Evolutionary conservation across 2,329 filamentous ascomycete genomes (phyloP).

Genomic region (Colletotrichum phormii): DNA sequence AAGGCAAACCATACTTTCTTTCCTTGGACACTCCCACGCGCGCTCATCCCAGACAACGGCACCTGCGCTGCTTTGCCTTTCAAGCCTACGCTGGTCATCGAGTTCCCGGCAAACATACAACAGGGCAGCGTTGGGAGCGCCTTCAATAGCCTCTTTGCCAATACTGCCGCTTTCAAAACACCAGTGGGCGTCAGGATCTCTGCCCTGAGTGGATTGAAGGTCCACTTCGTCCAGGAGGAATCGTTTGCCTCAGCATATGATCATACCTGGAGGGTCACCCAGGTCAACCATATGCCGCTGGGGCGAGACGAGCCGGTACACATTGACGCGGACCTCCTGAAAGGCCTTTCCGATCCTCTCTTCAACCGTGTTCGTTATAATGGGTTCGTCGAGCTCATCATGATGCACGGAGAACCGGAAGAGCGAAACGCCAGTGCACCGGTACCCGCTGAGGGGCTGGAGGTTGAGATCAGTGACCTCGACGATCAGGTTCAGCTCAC

Average conservation of each 20-base stretch:
- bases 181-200: constrained; percentile 44
- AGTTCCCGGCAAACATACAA: constrained; percentile 66
- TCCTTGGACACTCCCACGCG: constrained; percentile 89
- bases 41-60: constrained; percentile 80
- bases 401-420: constrained; percentile 60
- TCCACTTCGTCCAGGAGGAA: constrained; percentile 76
- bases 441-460: constrained; percentile 8
- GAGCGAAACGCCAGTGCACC: constrained; percentile 43
- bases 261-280: constrained; percentile 77
- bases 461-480: constrained; percentile 33
- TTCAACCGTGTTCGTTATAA: constrained; percentile 83
- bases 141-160: constrained; percentile 59
- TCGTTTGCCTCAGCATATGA: constrained; percentile 50
- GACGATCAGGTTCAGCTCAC: constrained; percentile 32
- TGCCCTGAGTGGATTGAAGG: constrained; percentile 66
- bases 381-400: constrained; percentile 78
- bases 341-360: constrained; percentile 83
- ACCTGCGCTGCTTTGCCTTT: constrained; percentile 79
- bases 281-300: constrained; percentile 82
- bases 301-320: constrained; percentile 91
- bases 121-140: constrained; percentile 43
- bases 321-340: constrained; percentile 79
- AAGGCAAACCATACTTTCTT: constrained; percentile 86
- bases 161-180: constrained; percentile 39
- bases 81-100: constrained; percentile 76